A percentile compares a stretch with the other conserved stretches of the same genome.
Conservation (phyloP, 2,329 filamentous ascomycete genomes). For the Penicillium glabrum region DNA sequence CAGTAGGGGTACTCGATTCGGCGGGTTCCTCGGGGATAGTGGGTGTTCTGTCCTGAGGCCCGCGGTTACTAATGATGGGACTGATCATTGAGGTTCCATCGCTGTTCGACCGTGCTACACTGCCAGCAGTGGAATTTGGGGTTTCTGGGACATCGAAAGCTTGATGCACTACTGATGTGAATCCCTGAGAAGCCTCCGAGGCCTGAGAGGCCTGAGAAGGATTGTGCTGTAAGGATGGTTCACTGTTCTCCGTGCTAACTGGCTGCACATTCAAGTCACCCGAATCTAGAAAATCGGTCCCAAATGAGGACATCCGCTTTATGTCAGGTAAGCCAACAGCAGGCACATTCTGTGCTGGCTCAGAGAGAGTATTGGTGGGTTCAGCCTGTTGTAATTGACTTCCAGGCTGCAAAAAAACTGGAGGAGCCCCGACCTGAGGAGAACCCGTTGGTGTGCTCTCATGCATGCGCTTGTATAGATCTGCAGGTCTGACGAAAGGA, state of each 20-base stretch:
- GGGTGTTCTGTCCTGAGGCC: conserved; percentile 46
- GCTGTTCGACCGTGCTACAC: conserved; percentile 60
- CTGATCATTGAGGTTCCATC: conserved; percentile 64
- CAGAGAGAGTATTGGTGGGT: background rate
- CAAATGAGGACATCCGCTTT: conserved; percentile 42
- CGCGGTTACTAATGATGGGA: conserved; percentile 58
- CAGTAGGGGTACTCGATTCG: conserved; percentile 32
- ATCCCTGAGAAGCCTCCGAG: conserved; percentile 39
- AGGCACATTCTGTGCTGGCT: conserved; percentile 14
- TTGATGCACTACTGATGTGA: conserved; percentile 61
- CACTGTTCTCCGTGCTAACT: conserved; percentile 12
- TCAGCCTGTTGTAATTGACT: background rate
- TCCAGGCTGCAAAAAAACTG: background rate
- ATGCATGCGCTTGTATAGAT: conserved; percentile 72
- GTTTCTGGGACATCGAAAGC: conserved; percentile 63
- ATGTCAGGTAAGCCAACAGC: conserved; percentile 42
- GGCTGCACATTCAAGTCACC: conserved; percentile 14
- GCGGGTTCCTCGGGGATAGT: conserved; percentile 57
- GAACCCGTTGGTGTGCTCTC: conserved; percentile 50
- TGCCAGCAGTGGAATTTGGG: conserved; percentile 53
- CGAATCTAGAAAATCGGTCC: conserved; percentile 26
- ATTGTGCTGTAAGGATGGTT: conserved; percentile 49
- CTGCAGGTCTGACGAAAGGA: conserved; percentile 70
- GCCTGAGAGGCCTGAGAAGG: conserved; percentile 40
- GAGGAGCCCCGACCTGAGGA: background rate